These are phyloP conservation scores for Sclerospora graminicola DNA, from an alignment of 352 stramenopile genomes.

Conservation along the genomic window DNA sequence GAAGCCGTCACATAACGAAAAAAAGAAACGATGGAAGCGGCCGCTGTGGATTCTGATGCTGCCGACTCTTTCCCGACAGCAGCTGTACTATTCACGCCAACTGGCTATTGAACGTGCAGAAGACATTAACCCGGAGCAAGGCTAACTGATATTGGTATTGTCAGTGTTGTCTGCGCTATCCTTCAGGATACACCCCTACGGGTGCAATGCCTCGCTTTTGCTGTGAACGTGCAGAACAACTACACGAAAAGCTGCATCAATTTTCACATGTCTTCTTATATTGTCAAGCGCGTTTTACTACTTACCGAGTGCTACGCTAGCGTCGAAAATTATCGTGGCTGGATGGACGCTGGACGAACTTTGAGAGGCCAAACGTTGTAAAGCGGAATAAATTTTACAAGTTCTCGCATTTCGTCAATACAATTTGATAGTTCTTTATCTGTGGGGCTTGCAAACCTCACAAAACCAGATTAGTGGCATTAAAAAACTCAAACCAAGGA, in stretches of 20 bases:
- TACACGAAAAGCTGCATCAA: constrained; percentile 8
- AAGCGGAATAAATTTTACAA: constrained; percentile 14
- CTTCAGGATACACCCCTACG: constrained; percentile 13
- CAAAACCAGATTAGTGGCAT: constrained; percentile 29
- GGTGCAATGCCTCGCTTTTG: constrained; percentile 9
- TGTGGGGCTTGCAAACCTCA: no score
- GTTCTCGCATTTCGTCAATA: no score
- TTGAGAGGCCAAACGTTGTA: constrained; percentile 11
- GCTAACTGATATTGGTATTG: constrained; percentile 8
- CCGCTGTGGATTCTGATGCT: no score
- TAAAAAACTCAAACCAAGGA: constrained; percentile 20
- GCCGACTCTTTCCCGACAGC: no score
- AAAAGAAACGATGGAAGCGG: no score
- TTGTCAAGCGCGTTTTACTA: constrained; percentile 8
- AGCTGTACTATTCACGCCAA: no score
- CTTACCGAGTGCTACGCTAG: constrained; percentile 7
- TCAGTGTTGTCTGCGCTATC: constrained; percentile 7
- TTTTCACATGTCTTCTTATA: constrained; percentile 9
- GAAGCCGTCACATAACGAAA: no score
- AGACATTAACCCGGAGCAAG: constrained; percentile 11
- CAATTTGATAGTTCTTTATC: no score
- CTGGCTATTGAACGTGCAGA: constrained; percentile 10
- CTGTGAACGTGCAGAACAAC: constrained; percentile 10
- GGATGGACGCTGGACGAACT: constrained; percentile 10
- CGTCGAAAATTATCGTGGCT: constrained; percentile 16